Evolutionary conservation across 2,329 filamentous ascomycete species (phyloP), one percentile per base, ranked within the genome.

Genomic region (Calonectria pseudoturangicola): DNA sequence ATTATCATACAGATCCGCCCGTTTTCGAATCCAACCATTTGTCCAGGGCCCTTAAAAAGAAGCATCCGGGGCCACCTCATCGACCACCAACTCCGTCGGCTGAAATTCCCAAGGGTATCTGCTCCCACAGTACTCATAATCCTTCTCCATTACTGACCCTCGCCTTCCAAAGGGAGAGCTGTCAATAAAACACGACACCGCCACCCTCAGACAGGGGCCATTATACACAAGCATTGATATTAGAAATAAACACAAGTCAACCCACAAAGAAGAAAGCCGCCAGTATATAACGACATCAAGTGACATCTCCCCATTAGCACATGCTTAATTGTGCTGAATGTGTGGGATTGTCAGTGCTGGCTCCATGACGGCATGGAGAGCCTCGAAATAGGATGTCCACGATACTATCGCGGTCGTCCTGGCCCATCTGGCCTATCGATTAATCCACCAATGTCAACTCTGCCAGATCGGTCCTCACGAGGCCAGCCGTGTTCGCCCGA

Each of bases 371-470:
- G 43, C 56, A 69, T 65, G 36, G 58, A 67, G 51, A 74, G 69
- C 64, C 65, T 48, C 28, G 68, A 70, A 41, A 56, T 63, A 36
- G 50, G 73, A 67, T 41, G 71, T 69, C 58, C 68, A 33, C 45
- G 66, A 45, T 66, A 65, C 70, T 79, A 83, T 73, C 79, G 76
- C 33, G 77, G 73, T 62, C 76, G 78, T 73, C 75, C 81, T 60
- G 76, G 81, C 45, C 75, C 85, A 76, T 88, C 88, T 28, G 89
- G 87, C 82, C 87, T 90, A 75, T 91, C 91, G 78, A 93, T 90
- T 79, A 91, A 85, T 2, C 90, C 91, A 13, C 88, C 89, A 73
- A 93, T 92, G 77, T 91, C 90, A 62, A 92, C 88, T 18, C 91
- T 87, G 45, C 86, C 82, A 21, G 86, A 83, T 33, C 89, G 86